Base-by-base conservation (phyloP, 495 filamentous ascomycete species). In the Tuber melanosporum region DNA sequence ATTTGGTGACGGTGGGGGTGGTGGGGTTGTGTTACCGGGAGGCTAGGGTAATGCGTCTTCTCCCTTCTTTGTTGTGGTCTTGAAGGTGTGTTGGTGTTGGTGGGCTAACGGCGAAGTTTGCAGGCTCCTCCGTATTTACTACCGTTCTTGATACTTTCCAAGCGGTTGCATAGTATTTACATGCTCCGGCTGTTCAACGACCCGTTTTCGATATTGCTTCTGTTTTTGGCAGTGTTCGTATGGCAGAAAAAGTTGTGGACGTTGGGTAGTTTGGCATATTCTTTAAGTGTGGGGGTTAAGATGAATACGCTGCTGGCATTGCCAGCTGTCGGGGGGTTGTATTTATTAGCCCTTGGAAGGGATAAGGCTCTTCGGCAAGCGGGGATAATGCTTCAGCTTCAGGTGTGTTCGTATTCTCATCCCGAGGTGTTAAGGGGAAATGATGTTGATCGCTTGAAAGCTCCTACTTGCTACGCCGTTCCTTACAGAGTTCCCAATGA, bases 101-200 rank as follows among this genome's bases (percentile, higher is more conserved):
- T 74, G 52, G 72, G 43, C 52, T 47, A 71, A 76, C 42, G 41
- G 42, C 42, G 47, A 9, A 10, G 26, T 66, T 10, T 26, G 15
- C 75, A 93, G 91, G 93, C 90, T 44, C 95, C 95, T 9, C 92
- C 93, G 5, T 98, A 97, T 83, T 85, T 98, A 62, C 92, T 97
- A 75, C 93, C 93, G 3, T 87, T 98, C 39, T 89, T 99, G 45
- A 87, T 95, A 49, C 87, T 97, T 57, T 97, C 94, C 74, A 98
- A 98, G 83, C 89, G 95, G 10, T 86, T 98, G 43, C 95, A 99
- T 84, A 97, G 93, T 84, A 91, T 99, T 70, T 99, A 94, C 83
- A 84, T 99, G 76, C 88, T 99, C 74, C 91, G 95, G 26, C 90
- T 94, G 80, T 99, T 99, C 88, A 99, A 99, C 85, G 95, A 99